A percentile compares a stretch with the other conserved stretches of the same genome.
Evolutionary conservation across 1,139 yeast species (phyloP).

Genomic region (Taiozyma sp.): DNA sequence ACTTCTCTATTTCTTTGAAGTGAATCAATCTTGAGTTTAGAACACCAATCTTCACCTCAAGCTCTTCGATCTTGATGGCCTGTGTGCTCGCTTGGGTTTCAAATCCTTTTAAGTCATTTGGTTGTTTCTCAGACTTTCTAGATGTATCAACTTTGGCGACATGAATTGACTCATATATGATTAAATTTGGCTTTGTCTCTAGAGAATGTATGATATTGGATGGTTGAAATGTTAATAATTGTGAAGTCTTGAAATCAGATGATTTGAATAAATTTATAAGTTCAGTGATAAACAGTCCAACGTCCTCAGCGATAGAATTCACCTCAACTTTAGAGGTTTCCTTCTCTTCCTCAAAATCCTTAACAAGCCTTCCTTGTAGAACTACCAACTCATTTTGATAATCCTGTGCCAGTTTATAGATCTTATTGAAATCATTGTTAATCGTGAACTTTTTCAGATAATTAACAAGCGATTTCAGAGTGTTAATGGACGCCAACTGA

Average conservation of each 20-base stretch:
- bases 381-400: not conserved
- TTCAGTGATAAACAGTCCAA: not conserved
- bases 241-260: not conserved
- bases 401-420: not conserved
- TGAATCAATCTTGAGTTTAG: constrained; percentile 35
- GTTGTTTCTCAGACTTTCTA: not conserved
- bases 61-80: constrained; percentile 19
- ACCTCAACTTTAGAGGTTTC: not conserved
- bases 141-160: not conserved
- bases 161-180: not conserved
- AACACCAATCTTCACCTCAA: constrained; percentile 35
- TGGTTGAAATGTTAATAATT: not conserved
- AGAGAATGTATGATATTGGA: not conserved
- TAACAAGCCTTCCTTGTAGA: not conserved
- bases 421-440: not conserved
- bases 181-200: not conserved
- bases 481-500: not conserved
- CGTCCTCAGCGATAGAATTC: not conserved
- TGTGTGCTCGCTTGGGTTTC: not conserved
- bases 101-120: not conserved
- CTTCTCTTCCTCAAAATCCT: not conserved
- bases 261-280: not conserved
- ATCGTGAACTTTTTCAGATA: not conserved
- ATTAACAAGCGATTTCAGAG: not conserved
- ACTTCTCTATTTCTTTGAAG: constrained; percentile 11